Evolutionary conservation across 164 flowering plant genomes (phyloP).

Genomic region (grape (Vitis vinifera)): DNA sequence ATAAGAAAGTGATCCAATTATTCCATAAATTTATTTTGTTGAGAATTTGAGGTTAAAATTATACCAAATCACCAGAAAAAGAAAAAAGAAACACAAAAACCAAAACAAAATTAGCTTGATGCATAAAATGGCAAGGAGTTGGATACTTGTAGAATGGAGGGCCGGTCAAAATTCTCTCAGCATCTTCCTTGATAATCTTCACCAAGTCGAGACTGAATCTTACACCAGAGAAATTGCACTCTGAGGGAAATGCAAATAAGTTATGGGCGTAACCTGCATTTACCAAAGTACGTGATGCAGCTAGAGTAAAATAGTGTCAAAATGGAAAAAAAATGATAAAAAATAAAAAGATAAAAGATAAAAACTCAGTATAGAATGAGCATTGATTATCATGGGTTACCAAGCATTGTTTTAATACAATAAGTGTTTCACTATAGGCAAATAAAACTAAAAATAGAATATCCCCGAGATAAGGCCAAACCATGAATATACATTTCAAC

Average conservation of each 20-base stretch:
- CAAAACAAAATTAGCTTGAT: neutral
- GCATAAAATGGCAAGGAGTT: neutral
- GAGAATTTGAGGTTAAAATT: too few species aligned
- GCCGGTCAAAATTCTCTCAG: conserved; percentile 42
- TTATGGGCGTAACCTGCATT: conserved; percentile 64
- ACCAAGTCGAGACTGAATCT: conserved; percentile 78
- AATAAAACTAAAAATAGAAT: too few species aligned
- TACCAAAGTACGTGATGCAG: neutral
- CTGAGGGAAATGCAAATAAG: conserved; percentile 96
- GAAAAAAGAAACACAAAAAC: neutral
- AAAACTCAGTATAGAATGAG: neutral
- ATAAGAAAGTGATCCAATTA: too few species aligned
- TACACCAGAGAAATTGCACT: conserved; percentile 93
- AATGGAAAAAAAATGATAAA: too few species aligned
- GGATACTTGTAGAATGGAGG: conserved; percentile 50
- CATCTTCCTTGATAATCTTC: conserved; percentile 56
- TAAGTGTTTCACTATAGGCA: too few species aligned
- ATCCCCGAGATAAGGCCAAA: too few species aligned
- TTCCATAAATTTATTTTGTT: too few species aligned
- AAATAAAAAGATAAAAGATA: too few species aligned
- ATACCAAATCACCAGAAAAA: too few species aligned
- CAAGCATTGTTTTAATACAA: too few species aligned
- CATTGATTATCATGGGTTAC: too few species aligned
- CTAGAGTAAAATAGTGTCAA: neutral
- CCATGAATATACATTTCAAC: too few species aligned